These are phyloP conservation scores for Schizochytrium sp. DNA, from an alignment of 108 stramenopile species.

Conservation along the genomic window DNA sequence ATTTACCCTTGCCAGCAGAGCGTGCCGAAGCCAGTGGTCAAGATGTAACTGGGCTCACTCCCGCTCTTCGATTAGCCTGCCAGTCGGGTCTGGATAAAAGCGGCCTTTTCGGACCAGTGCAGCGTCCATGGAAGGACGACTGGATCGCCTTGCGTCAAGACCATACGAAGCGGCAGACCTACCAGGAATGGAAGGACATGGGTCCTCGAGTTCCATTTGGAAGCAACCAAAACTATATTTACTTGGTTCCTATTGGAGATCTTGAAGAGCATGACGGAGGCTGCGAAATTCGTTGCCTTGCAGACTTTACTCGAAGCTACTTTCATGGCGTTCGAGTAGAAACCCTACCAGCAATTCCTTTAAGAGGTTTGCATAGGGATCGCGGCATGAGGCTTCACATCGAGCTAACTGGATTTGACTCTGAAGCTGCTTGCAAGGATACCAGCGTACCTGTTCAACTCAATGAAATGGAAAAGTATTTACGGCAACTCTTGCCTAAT, in stretches of 20 bases:
- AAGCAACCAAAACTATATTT: conserved; percentile 55
- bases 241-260: conserved; percentile 37
- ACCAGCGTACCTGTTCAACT: background rate
- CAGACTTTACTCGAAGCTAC: background rate
- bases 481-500: background rate
- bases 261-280: conserved; percentile 25
- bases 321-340: conserved; percentile 29
- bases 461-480: background rate
- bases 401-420: background rate
- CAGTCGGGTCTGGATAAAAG: background rate
- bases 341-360: background rate
- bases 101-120: conserved; percentile 45
- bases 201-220: conserved; percentile 2
- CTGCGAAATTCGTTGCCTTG: background rate
- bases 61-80: conserved; percentile 18
- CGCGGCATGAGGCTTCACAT: conserved; percentile 3
- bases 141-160: conserved; percentile 1
- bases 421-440: background rate
- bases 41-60: background rate
- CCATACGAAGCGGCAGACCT: conserved; percentile 9
- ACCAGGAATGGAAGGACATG: conserved; percentile 12
- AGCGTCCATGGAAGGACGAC: conserved; percentile 55
- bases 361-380: conserved; percentile 31
- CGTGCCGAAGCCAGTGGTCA: background rate
- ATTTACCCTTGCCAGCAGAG: background rate